A percentile compares a stretch with the other conserved stretches of the same genome.
Evolutionary conservation across 1,284 basidiomycete genomes (phyloP).

Genomic region (Acaromyces ingoldii): DNA sequence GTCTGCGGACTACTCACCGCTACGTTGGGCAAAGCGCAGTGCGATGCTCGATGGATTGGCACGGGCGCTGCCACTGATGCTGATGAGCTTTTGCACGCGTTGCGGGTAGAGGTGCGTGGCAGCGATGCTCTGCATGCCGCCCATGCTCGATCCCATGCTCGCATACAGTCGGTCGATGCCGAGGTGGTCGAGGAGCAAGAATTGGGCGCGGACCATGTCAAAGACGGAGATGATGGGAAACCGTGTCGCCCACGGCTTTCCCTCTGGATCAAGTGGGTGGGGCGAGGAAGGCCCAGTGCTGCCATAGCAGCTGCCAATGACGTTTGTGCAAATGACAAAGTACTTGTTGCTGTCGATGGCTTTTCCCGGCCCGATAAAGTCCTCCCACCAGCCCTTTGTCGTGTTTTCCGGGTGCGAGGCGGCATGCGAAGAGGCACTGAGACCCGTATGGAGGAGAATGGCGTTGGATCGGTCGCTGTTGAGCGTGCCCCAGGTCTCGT

Average conservation of each 20-base stretch:
- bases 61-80: conserved; percentile 87
- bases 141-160: conserved; percentile 90
- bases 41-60: conserved; percentile 87
- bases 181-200: conserved; percentile 75
- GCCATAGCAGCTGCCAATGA: conserved; percentile 94
- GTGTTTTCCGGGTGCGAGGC: conserved; percentile 75
- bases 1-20: conserved; percentile 21
- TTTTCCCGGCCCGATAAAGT: conserved; percentile 85
- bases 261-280: conserved; percentile 60
- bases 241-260: conserved; percentile 69
- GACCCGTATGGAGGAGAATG: conserved; percentile 92
- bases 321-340: conserved; percentile 94
- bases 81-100: conserved; percentile 79
- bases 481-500: conserved; percentile 94
- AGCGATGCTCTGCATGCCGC: conserved; percentile 95
- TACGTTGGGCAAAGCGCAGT: conserved; percentile 90
- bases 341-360: conserved; percentile 87
- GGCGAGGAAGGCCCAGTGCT: conserved; percentile 85
- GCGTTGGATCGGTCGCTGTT: conserved; percentile 75
- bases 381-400: conserved; percentile 93
- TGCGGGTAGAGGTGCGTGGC: conserved; percentile 87
- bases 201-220: conserved; percentile 93
- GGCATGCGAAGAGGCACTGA: conserved; percentile 92
- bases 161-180: conserved; percentile 83
- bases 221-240: conserved; percentile 91